Base-by-base conservation (phyloP, 495 filamentous ascomycete genomes). In the Annulohypoxylon nitens region DNA sequence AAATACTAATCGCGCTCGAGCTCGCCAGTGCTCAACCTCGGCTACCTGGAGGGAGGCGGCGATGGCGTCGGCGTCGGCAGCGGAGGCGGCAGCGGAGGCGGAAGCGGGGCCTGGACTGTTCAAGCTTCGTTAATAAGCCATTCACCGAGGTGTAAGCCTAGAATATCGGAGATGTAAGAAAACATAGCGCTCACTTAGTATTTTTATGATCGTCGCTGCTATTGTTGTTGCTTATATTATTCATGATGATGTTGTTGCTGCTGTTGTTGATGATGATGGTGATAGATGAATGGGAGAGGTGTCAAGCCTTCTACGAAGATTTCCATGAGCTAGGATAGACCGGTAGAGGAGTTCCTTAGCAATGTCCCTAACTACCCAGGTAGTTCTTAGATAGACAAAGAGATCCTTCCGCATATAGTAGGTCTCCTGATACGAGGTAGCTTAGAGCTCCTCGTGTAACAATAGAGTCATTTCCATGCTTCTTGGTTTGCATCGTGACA, bases 131-230 rank as follows among this genome's bases (percentile, higher is more conserved):
- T 43, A 43, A 12, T 43, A 43, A 43, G 39, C 14, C 39, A 43
- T 43, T 14, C 11, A 43, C 39, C 39, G 39, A 11, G 39, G 39
- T 43, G 39, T 43, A 12, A 43, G 39, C 39, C 39, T 43, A 11
- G 39, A 43, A 43, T 43, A 43, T 43, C 39, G 39, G 39, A 43
- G 39, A 43, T 14, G 39, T n/a, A 43, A 43, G 39, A 43, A 43
- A 43, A 43, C 12, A 43, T 43, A 43, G 39, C 12, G 39, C 39
- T 43, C 39, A 43, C 39, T 14, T 43, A 11, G 39, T 14, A 2
- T n/a, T 30, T 30, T 30, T 30, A 30, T 30, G 20, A 23, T 30
- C 30, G 7, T 2, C 12, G 37, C 37, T 39, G 12, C 9, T 39
- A 12, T 12, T 39, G 43, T 9, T 20, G n/a, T 4, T 7, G 16